phyloP scores from a whole-genome alignment of 129 eudicot genomes.

The Logfia minima region DNA sequence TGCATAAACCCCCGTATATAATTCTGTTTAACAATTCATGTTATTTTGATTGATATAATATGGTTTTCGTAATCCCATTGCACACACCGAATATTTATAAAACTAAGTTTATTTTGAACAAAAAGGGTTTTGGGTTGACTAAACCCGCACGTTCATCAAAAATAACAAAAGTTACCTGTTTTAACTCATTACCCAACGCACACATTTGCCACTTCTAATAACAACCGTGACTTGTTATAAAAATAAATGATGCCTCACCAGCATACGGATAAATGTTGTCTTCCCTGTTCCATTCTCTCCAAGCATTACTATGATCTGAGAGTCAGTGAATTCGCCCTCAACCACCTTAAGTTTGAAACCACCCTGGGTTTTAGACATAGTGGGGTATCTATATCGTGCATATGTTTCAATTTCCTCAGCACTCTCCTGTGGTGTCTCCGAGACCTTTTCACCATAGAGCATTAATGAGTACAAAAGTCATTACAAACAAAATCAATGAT shows the following conservation, averaged over 20 bases:
- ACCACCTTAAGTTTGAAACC: conserved; percentile 70
- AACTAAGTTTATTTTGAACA: not conserved
- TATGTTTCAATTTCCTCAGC: conserved; percentile 62
- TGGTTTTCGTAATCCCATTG: not conserved
- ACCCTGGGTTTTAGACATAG: conserved; percentile 73
- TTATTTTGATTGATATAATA: not conserved
- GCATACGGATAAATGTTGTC: conserved; percentile 85
- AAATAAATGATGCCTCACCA: conserved; percentile 44
- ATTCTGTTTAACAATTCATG: not conserved
- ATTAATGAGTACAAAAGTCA: not conserved
- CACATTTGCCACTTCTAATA: not conserved
- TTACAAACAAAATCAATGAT: not conserved
- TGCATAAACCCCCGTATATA: not conserved
- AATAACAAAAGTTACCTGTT: not conserved
- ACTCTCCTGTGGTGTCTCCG: conserved; percentile 73
- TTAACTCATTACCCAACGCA: not conserved
- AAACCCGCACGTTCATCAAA: not conserved
- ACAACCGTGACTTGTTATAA: not conserved
- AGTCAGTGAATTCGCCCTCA: conserved; percentile 88
- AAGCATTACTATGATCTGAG: conserved; percentile 88
- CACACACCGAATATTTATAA: no score
- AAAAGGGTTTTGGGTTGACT: not conserved
- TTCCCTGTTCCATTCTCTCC: conserved; percentile 99
- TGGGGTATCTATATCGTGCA: conserved; percentile 81
- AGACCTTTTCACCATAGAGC: conserved; percentile 47